These are phyloP conservation scores for Pichia sp. DNA, from an alignment of 1,139 yeast genomes.

Conservation along the genomic window DNA sequence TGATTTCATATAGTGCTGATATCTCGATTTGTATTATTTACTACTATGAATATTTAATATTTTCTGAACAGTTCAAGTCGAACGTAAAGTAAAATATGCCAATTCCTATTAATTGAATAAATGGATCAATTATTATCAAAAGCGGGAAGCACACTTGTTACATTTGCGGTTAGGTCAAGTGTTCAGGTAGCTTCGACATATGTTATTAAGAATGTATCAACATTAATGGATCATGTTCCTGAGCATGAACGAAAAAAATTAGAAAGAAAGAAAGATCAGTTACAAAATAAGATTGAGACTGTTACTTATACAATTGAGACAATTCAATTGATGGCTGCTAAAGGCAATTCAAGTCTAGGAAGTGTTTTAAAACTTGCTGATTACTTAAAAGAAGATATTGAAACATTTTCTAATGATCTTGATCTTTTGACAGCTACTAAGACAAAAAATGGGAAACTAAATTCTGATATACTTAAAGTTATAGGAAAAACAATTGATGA, in stretches of 20 bases:
- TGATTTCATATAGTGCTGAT: too few species aligned
- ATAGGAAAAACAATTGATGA: slow-evolving; percentile 47
- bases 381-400: slow-evolving; percentile 54
- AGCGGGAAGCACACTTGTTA: slow-evolving; percentile 74
- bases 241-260: slow-evolving; percentile 45
- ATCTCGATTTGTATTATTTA: too few species aligned
- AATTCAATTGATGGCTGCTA: slow-evolving; percentile 60
- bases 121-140: slow-evolving; percentile 27
- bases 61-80: too few species aligned
- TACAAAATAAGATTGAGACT: slow-evolving; percentile 57
- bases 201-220: slow-evolving; percentile 61
- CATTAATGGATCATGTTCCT: slow-evolving; percentile 57
- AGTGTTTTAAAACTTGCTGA: slow-evolving; percentile 52
- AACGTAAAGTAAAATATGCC: too few species aligned
- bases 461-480: slow-evolving; percentile 35
- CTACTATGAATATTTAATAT: too few species aligned
- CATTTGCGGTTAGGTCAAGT: slow-evolving; percentile 76
- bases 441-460: slow-evolving; percentile 13
- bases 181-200: slow-evolving; percentile 71
- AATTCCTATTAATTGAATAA: too few species aligned
- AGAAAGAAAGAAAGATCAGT: slow-evolving; percentile 37
- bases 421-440: slow-evolving; percentile 27
- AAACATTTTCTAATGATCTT: slow-evolving; percentile 49
- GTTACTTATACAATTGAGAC: slow-evolving; percentile 66
- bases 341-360: slow-evolving; percentile 63